Evolutionary conservation across 2,329 filamentous ascomycete genomes (phyloP), one percentile per base, ranked within the genome.

Genomic region (Lasiodiplodia gonubiensis): DNA sequence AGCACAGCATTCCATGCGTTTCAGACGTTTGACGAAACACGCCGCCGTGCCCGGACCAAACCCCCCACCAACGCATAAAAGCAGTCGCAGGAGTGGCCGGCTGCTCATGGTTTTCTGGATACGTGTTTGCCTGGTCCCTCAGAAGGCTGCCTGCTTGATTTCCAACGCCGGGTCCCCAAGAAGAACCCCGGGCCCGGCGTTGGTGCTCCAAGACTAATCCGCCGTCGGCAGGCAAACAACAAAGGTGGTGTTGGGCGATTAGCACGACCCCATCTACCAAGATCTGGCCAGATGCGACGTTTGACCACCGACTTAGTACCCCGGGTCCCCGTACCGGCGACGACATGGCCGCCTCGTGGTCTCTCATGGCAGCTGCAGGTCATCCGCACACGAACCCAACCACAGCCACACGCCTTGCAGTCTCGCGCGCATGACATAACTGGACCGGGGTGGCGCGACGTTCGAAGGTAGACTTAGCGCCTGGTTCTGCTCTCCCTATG

Each of bases 381-480:
- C 25, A 46, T 33, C 39, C 25, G 30, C 30, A 23, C 6, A 46
- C 59, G 27, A 30, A n/a, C 21, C 12, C 46, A 51, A 49, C 42
- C 46, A 51, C 42, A 61, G 59, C 59, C 59, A 63, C 59, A 51
- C 59, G 27, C 16, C 42, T 46, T 63, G 42, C 30, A 27, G 42
- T 51, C 35, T 63, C 30, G 59, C 46, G 51, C 59, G 25, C 59
- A 48, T 63, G 59, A 63, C 27, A 63, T 63, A 51, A 63, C 10
- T 12, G 6, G 42, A 37, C 59, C 46, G 25, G 59, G 59, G 59
- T 63, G 59, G 59, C 59, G 59, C 59, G 59, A 63, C 59, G 59
- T 63, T 63, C 42, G 59, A 63, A 23, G 59, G 16, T 51, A 14
- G 59, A 63, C 59, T 63, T 63, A 63, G 59, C 59, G 59, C 30